phyloP scores from a whole-genome alignment of 2,329 filamentous ascomycete species.

The Penicillium carneum region DNA sequence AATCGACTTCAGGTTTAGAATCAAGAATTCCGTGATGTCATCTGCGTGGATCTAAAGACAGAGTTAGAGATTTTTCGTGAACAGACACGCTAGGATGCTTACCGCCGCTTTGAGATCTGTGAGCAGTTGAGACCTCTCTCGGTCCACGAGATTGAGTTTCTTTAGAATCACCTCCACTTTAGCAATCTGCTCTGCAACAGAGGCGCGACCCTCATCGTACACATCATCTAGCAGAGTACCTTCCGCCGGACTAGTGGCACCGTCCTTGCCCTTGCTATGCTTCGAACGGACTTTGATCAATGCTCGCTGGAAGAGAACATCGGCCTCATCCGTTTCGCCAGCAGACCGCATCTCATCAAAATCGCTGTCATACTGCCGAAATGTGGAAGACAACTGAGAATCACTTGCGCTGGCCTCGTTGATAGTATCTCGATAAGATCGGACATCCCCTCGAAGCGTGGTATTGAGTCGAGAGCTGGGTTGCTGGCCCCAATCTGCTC shows the following conservation, averaged over 20 bases:
- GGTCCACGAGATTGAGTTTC: constrained; percentile 89
- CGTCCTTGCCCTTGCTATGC: constrained; percentile 65
- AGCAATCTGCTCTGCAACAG: constrained; percentile 86
- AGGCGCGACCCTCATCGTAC: constrained; percentile 79
- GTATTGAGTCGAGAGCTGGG: constrained; percentile 88
- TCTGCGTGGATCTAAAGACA: constrained; percentile 80
- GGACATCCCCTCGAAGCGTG: constrained; percentile 84
- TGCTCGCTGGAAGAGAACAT: constrained; percentile 85
- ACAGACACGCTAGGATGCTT: constrained; percentile 35
- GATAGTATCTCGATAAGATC: constrained; percentile 85
- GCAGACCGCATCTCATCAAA: constrained; percentile 95
- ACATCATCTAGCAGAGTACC: constrained; percentile 89
- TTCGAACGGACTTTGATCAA: constrained; percentile 76
- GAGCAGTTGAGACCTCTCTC: constrained; percentile 86
- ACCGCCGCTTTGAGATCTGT: constrained; percentile 99
- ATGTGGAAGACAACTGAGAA: constrained; percentile 78
- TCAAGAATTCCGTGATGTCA: constrained; percentile 95
- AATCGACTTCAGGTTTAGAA: constrained; percentile 96
- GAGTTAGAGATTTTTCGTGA: constrained; percentile 10
- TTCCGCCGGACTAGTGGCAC: constrained; percentile 69
- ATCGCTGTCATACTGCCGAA: constrained; percentile 83
- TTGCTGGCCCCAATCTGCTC: constrained; percentile 94
- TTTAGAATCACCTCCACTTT: constrained; percentile 88
- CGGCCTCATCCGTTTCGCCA: constrained; percentile 83
- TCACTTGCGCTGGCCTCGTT: constrained; percentile 90